Conservation (phyloP, 2,329 filamentous ascomycete genomes). For the Leptographium lundbergii region DNA sequence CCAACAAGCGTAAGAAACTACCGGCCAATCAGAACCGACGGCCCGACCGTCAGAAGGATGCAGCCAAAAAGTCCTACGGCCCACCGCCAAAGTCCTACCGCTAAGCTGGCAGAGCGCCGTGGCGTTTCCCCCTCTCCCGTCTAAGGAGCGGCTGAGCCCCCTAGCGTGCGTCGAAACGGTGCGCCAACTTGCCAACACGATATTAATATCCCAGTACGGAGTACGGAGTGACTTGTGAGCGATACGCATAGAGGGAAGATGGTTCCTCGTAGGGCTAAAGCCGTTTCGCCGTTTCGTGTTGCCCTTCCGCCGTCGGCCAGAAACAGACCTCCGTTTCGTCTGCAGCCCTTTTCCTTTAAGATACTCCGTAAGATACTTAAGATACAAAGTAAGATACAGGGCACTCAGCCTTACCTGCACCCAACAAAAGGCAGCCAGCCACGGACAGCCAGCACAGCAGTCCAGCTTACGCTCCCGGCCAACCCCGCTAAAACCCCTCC, state of each 20-base stretch:
- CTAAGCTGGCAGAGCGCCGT: not conserved
- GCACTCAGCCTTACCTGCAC: not conserved
- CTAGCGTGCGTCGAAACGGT: constrained; percentile 1
- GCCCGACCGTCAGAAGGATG: too few relatives aligned
- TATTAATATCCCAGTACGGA: too few relatives aligned
- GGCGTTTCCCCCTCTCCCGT: not conserved
- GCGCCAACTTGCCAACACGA: too few relatives aligned
- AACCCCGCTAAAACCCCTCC: not conserved
- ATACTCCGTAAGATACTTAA: too few relatives aligned
- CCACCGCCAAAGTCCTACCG: constrained; percentile 2
- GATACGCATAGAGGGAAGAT: too few relatives aligned
- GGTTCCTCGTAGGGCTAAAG: too few relatives aligned
- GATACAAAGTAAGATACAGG: too few relatives aligned
- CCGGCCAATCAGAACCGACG: not conserved
- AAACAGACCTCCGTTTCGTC: not conserved
- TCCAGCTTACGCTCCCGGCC: not conserved
- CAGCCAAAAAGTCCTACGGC: constrained; percentile 1
- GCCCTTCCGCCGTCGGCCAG: too few relatives aligned
- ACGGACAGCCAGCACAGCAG: too few relatives aligned
- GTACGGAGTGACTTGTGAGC: too few relatives aligned
- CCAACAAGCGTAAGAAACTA: not conserved
- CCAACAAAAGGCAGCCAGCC: not conserved
- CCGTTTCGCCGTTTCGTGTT: too few relatives aligned
- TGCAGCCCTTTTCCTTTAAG: too few relatives aligned
- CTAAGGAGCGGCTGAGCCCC: not conserved